Evolutionary conservation across 1,284 basidiomycete genomes (phyloP), one percentile per base, ranked within the genome.

Genomic region (Trametes polyzona): DNA sequence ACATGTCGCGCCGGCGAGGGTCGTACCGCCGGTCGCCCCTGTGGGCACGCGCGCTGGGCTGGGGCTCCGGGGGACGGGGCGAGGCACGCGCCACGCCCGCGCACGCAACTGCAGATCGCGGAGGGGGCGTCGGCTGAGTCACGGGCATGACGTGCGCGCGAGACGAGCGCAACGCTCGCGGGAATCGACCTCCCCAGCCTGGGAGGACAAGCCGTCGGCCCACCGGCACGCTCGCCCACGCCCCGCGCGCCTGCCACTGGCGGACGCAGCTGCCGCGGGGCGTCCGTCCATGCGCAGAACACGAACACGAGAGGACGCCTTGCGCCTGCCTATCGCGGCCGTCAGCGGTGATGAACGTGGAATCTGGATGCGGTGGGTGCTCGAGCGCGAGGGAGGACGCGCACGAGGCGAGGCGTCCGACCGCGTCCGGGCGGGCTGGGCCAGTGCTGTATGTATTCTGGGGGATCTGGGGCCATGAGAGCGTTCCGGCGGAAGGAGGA

Each of bases 291-390:
- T n/a, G 30, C 17, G 40, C n/a, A 47, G 46, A 30, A 35, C 17
- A 30, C 30, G 19, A 12, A 35, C 14, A 35, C 39, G 39, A 32
- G 16, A n/a, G 37, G n/a, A 12, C 32, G 9, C 8, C 23, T 36
- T 42, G 32, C 24, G 21, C 14, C 37, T 55, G 52, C 60, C 60
- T 62, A 62, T 62, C 60, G 56, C 57, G 57, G 53, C 48, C 29
- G 59, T 36, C 49, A 47, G 48, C 47, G 44, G 36, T 49, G 56
- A 56, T 56, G 51, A 46, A 21, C 32, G 21, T 23, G 43, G n/a
- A 14, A 4, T n/a, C 24, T n/a, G 42, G 23, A 24, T 52, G 30
- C 33, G 23, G 40, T 19, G 33, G 32, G 53, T n/a, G 21, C 40
- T 32, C 44, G 29, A 23, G 21, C 2, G 30, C 19, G 16, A 35